Evolutionary conservation across 495 filamentous ascomycete genomes (phyloP), one percentile per base, ranked within the genome.

Genomic region (Neurospora terricola): DNA sequence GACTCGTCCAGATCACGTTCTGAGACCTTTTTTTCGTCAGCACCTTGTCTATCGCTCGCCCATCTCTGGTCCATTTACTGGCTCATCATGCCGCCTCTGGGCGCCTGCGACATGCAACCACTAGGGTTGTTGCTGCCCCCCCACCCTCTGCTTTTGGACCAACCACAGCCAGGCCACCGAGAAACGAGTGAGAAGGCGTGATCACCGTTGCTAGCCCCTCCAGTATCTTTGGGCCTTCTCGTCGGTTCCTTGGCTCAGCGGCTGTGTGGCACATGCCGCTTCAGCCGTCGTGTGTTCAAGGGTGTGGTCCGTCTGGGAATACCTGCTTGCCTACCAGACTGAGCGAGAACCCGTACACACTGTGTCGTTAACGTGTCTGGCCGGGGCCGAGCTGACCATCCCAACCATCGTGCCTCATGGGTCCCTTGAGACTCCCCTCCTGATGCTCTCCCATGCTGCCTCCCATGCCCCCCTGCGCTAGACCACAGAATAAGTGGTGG

Each of bases 401-500:
- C 54, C 54, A 62, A 34, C 54, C 54, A 30, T 59, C 48, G 48
- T 66, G 54, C 54, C 54, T 66, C 54, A 66, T 66, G 54, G 27
- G 54, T 66, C 54, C 54, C 27, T 62, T 62, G 54, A 34, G 23
- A 62, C 70, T 66, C 21, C 70, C 27, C 38, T 43, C 39, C 16
- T 43, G 16, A 38, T 30, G 38, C 27, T 30, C 23, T 54, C 38
- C 37, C 38, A 70, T 70, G 40, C 23, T 27, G 27, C 69, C 38
- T 30, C n/a, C 8, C 21, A 40, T 72, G 70, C 70, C 59, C 66
- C 45, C 54, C 45, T 40, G 74, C 71, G 45, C 71, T 73, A 66
- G 71, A 72, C 45, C 75, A 68, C 74, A 75, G 75, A 78, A 78
- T 78, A 80, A 79, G 79, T 77, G 80, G 77, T 79, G 77, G 78